Evolutionary conservation across 225 moss, liverwort and hornwort species (phyloP).

Genomic region (Rhytidiadelphus loreus): DNA sequence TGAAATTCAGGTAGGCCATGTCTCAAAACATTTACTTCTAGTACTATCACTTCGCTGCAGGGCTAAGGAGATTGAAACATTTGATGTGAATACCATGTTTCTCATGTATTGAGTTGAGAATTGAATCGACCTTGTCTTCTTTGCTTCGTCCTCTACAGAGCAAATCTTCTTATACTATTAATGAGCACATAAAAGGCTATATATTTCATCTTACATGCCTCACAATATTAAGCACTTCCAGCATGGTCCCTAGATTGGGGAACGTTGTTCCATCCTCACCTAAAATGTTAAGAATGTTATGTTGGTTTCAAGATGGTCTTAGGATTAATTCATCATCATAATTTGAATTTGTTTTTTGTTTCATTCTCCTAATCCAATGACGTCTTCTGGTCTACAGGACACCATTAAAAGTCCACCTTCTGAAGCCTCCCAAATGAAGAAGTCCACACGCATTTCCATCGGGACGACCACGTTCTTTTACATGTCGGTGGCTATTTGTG

Average conservation of each 20-base stretch:
- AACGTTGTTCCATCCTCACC: not conserved
- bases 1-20: constrained; percentile 54
- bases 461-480: constrained; percentile 57
- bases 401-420: constrained; percentile 51
- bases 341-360: too few species aligned
- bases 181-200: not conserved
- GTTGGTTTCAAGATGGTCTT: too few species aligned
- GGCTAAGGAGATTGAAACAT: not conserved
- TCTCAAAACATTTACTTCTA: too few species aligned
- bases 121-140: not conserved
- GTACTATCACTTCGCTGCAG: not conserved
- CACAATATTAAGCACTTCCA: not conserved
- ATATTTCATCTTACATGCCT: not conserved
- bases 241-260: not conserved
- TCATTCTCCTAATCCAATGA: not conserved
- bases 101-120: not conserved
- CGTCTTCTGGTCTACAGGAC: constrained; percentile 31
- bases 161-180: not conserved
- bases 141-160: not conserved
- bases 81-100: not conserved
- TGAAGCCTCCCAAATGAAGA: constrained; percentile 69
- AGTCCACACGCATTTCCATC: constrained; percentile 33
- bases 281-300: too few species aligned
- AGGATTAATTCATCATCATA: too few species aligned
- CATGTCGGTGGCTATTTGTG: constrained; percentile 49